Conservation (phyloP, 306 rosid genomes). For the Astragalus glycyphyllos region DNA sequence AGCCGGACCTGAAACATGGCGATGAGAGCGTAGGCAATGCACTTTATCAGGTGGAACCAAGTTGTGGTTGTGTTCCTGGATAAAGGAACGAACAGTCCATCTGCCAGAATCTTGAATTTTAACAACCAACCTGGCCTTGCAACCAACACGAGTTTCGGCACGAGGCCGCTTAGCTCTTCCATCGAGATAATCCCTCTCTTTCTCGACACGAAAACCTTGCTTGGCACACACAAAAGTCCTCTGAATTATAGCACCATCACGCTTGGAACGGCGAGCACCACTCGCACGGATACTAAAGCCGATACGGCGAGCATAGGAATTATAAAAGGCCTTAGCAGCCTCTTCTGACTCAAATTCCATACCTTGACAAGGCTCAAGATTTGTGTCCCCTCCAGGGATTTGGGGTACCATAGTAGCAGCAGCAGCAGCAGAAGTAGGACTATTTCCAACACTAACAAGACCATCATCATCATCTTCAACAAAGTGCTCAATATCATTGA, state of each 20-base stretch:
- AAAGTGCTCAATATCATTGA: slow-evolving; percentile 49
- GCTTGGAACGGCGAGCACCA: slow-evolving; percentile 61
- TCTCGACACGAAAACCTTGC: slow-evolving; percentile 61
- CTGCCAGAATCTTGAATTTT: slow-evolving; percentile 56
- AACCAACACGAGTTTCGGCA: slow-evolving; percentile 53
- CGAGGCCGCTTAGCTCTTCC: slow-evolving; percentile 56
- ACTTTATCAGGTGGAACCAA: slow-evolving; percentile 50
- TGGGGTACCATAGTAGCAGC: slow-evolving; percentile 19
- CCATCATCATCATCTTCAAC: slow-evolving; percentile 49
- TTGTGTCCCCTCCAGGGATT: slow-evolving; percentile 46
- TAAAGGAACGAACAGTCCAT: slow-evolving; percentile 45
- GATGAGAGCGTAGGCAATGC: slow-evolving; percentile 51
- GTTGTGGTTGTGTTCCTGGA: slow-evolving; percentile 49
- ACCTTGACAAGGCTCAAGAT: slow-evolving; percentile 53
- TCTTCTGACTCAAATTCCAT: slow-evolving; percentile 68
- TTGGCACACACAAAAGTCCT: slow-evolving; percentile 66
- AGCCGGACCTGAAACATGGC: slow-evolving; percentile 52
- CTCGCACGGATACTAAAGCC: slow-evolving; percentile 63
- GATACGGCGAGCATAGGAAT: slow-evolving; percentile 61
- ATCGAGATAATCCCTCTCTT: slow-evolving; percentile 45
- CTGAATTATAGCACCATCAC: slow-evolving; percentile 65
- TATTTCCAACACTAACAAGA: slow-evolving; percentile 38
- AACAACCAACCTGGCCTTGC: slow-evolving; percentile 60
- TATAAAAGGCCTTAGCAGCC: slow-evolving; percentile 62
- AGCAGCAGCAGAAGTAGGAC: neutral